Conservation (phyloP, 345 rosid genomes). For the Citrus cavaleriei region DNA sequence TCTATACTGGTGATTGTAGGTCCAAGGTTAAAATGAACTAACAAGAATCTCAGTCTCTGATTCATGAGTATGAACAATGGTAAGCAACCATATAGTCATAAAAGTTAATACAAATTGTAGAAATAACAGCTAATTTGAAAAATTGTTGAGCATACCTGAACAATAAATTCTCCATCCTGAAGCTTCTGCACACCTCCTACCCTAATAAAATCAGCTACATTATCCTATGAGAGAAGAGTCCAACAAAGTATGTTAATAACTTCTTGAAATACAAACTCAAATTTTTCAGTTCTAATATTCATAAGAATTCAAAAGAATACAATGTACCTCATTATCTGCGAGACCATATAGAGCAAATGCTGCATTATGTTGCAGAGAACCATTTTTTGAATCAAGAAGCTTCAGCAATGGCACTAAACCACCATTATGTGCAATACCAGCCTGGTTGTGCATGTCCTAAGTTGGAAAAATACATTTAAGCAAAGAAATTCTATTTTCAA, state of each 20-base stretch:
- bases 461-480: constrained; percentile 9
- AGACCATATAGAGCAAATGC: constrained; percentile 99
- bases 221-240: constrained; percentile 61
- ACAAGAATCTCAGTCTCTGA: constrained; percentile 11
- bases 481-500: neutral
- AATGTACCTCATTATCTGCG: constrained; percentile 92
- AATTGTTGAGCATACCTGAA: constrained; percentile 57
- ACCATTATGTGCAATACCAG: constrained; percentile 94
- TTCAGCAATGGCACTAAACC: constrained; percentile 83
- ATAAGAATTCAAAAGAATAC: constrained; percentile 6
- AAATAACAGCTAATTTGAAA: constrained; percentile 4
- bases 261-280: constrained; percentile 13
- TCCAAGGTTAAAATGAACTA: constrained; percentile 12
- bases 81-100: constrained; percentile 4
- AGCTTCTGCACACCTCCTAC: constrained; percentile 96
- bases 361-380: constrained; percentile 97
- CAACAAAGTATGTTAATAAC: constrained; percentile 4
- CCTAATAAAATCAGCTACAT: constrained; percentile 89
- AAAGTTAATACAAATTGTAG: neutral
- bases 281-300: constrained; percentile 15
- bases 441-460: constrained; percentile 95
- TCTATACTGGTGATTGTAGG: neutral
- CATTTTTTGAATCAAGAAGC: constrained; percentile 96
- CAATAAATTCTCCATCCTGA: constrained; percentile 94
- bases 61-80: neutral